Evolutionary conservation across 2,329 filamentous ascomycete species (phyloP), one percentile per base, ranked within the genome.

Genomic region (Trichoderma hamatum): DNA sequence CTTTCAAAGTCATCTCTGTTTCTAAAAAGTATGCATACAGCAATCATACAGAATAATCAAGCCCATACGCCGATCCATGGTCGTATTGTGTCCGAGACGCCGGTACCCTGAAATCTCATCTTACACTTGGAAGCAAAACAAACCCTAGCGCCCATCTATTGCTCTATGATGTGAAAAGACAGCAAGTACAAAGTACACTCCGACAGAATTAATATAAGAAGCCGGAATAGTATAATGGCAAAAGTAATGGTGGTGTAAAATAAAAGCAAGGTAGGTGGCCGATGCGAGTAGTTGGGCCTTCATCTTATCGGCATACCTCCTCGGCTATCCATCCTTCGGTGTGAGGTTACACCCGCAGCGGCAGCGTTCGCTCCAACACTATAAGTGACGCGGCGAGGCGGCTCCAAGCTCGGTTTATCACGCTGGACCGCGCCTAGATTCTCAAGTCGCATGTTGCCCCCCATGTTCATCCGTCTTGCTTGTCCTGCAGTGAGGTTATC

Each of bases 391-490:
- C 80, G 78, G 39, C 80, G 76, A 13, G 75, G 72, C 43, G 74
- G 74, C 28, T 75, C 75, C 14, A 73, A 69, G 19, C 73, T 67
- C 1, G 28, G 74, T 19, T 46, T 72, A 21, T 74, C 71, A 14
- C 70, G 74, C 1, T 76, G 75, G 32, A 75, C 77, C 59, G 74
- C 72, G 19, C 72, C 72, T 13, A 70, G 55, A 1, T 68, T 73
- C 46, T 80, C 79, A 4, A 75, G 39, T 14, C 78, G 76, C 70
- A 82, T 72, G 70, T 79, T 82, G 16, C 81, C 81, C 43, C 83
- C 81, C 69, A 88, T 76, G 72, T 87, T 85, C 86, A 89, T 88
- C 56, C 86, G 81, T 64, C 86, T 78, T 26, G 86, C 86, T 74
- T 89, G 86, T 2, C 85, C 85, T 1, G 84, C 79, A 13, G 85